Evolutionary conservation across 106 monocot genomes (phyloP).

Genomic region (Allium cepa): DNA sequence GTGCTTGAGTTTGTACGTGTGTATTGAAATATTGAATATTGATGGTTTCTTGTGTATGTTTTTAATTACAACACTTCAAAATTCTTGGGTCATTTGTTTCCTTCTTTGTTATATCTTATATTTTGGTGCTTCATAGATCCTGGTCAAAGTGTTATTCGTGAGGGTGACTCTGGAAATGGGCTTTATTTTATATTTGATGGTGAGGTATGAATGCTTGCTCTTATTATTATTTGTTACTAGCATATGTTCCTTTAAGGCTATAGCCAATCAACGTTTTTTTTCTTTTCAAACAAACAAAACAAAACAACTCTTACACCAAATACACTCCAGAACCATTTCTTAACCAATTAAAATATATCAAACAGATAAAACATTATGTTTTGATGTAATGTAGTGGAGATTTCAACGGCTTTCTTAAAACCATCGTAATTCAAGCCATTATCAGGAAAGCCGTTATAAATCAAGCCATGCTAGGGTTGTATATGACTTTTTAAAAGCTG

Average conservation of each 20-base stretch:
- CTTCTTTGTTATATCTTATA: neutral
- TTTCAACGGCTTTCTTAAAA: no score
- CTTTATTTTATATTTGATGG: conserved; percentile 86
- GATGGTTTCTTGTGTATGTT: neutral
- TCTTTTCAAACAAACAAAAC: neutral
- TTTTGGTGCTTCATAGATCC: conserved; percentile 24
- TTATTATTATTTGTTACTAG: neutral
- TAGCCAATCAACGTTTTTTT: neutral
- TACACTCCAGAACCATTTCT: no score
- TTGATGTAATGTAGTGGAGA: neutral
- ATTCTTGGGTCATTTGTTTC: neutral
- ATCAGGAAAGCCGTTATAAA: no score
- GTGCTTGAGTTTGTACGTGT: neutral
- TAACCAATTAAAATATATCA: neutral
- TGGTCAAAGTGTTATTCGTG: conserved; percentile 65
- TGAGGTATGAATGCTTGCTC: conserved; percentile 31
- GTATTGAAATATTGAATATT: neutral
- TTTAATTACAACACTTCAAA: neutral
- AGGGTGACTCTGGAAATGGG: conserved; percentile 58
- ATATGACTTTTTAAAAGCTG: no score
- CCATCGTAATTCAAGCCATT: no score
- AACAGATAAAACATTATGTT: neutral
- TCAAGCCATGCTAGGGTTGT: no score
- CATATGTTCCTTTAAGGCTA: neutral
- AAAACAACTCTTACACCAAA: neutral